Evolutionary conservation across 805 yeast genomes (phyloP), one percentile per base, ranked within the genome.

Genomic region (Hermanozyma aechmeae): DNA sequence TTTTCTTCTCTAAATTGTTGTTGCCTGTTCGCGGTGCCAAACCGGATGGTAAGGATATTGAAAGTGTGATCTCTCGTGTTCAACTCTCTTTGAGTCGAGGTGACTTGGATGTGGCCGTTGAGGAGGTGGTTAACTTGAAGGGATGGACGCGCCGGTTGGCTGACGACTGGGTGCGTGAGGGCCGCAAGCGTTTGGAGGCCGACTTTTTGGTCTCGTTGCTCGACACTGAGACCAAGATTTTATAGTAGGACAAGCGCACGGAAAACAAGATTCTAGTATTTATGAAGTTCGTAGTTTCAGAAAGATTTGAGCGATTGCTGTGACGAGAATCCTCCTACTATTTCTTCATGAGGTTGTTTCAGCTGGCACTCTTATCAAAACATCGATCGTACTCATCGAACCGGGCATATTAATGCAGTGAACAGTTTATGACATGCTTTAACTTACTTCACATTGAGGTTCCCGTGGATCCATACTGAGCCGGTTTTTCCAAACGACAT

Each of bases 111-210:
- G 71, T 71, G 36, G 98, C 98, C 11, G 93, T 92, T 16, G 95
- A 87, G 51, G 96, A 87, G 56, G 92, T 80, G 31, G 79, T 93
- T 38, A 70, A 74, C 40, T 69, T 92, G 57, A 81, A 83, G 57
- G 97, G 97, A 23, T 84, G 95, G 95, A 73, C 92, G 21, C 78
- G 93, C 68, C 73, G 73, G 50, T 68, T 92, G 44, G 92, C 96
- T 22, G 74, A 76, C 43, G 96, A 85, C 52, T 92, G 97, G 97
- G 73, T 92, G 19, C 62, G 64, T 17, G 94, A 85, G 53, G 85
- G 92, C 27, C 77, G 96, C 66, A 79, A 77, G 63, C 80, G 93
- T 53, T 63, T 86, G 39, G 97, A 89, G 61, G 73, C 83, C 21
- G 89, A 86, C 60, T 78, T 86, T 47, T 65, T 89, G 51, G 67